Base-by-base conservation (phyloP, 306 rosid species). In the Benincasa hispida region DNA sequence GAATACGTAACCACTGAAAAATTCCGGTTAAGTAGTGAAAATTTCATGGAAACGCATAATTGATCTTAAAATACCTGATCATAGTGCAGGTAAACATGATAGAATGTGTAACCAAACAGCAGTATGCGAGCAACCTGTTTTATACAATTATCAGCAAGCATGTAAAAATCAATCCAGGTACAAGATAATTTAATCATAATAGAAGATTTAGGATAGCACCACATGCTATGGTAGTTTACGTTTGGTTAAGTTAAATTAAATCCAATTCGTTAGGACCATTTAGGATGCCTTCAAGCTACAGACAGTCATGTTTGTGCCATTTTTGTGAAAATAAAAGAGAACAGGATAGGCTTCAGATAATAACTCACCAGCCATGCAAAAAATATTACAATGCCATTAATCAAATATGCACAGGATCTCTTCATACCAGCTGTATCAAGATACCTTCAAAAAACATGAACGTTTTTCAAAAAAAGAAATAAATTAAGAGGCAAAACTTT, bases 391-490 rank as follows among this genome's bases (percentile, higher is more conserved):
- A 86, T 63, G 41, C 89, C 89, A 19, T 86, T 86, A 58, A 86
- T 41, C 77, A 86, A 82, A 79, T 86, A 86, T 24, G 83, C 85
- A 10, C 76, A 50, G 53, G 89, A 86, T 77, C 81, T 81, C 85
- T 86, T 86, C 85, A 86, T 72, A 77, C 89, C 89, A 66, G 85
- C 87, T 27, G 84, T 86, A 17, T 86, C 89, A 42, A 86, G 87
- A 79, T 79, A 86, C 89, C 89, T 86, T 81, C 78, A 83, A 42
- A 54, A 73, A 75, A 62, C 22, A 59, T 30, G 76, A 74, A 80
- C 54, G 9, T 3, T 51, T 51, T 2, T 22, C 18, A 5, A 18
- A 51, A 5, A 3, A 51, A 17, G 22, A 51, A 51, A 51, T 4
- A 17, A 18, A 17, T 57, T 9, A 57, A 57, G 62, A 21, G 35